Percentiles rank a stretch among this genome's conserved stretches.
Evolutionary conservation across 495 filamentous ascomycete species (phyloP).

Genomic region (Trypethelium eluteriae): DNA sequence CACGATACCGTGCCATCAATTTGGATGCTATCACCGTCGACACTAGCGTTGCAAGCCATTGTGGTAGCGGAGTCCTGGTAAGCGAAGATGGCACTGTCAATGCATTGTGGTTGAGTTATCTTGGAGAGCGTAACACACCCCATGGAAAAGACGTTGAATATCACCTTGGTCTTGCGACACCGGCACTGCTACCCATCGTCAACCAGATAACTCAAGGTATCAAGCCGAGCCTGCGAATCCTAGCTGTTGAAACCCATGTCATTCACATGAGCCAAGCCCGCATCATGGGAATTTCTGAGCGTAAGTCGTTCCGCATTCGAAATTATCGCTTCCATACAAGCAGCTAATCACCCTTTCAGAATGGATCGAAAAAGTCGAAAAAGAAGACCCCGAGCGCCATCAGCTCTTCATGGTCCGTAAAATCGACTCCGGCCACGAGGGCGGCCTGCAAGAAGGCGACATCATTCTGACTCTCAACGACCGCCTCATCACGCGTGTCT

Average conservation of each 20-base stretch:
- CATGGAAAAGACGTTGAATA: constrained; percentile 90
- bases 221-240: constrained; percentile 72
- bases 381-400: constrained; percentile 80
- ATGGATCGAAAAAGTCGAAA: constrained; percentile 83
- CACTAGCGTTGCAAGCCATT: constrained; percentile 80
- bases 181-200: constrained; percentile 75
- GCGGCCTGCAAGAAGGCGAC: constrained; percentile 76
- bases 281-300: constrained; percentile 90
- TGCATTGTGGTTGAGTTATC: constrained; percentile 91
- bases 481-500: constrained; percentile 85
- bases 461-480: constrained; percentile 86
- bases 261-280: constrained; percentile 97
- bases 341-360: constrained; percentile 35
- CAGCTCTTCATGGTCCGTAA: constrained; percentile 99
- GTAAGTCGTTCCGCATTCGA: constrained; percentile 14
- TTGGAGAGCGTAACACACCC: constrained; percentile 69
- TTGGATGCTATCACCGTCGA: constrained; percentile 97
- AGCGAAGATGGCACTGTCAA: constrained; percentile 86
- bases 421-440: constrained; percentile 61
- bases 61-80: constrained; percentile 88
- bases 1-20: constrained; percentile 92
- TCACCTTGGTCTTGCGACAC: constrained; percentile 86
- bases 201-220: constrained; percentile 72
- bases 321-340: neutral
- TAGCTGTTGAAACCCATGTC: constrained; percentile 88